Evolutionary conservation across 2,329 filamentous ascomycete species (phyloP).

Genomic region (Aspergillus brunneoviolaceus): DNA sequence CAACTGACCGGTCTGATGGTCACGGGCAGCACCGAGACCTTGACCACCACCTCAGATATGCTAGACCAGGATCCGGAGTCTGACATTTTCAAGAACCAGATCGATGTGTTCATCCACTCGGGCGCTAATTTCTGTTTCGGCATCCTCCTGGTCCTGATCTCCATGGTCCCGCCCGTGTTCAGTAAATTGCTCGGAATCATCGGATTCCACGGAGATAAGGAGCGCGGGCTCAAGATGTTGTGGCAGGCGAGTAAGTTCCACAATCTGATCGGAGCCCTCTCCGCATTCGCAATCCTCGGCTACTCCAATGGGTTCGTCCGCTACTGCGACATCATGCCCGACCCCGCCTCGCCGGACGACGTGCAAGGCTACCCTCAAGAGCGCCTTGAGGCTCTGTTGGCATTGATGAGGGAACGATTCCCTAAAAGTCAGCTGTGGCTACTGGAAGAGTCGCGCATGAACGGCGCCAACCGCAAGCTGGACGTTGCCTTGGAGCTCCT

Average conservation of each 20-base stretch:
- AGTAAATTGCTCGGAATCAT: constrained; percentile 82
- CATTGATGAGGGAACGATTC: constrained; percentile 73
- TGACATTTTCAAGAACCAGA: constrained; percentile 67
- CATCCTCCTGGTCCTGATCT: constrained; percentile 80
- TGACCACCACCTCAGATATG: constrained; percentile 25
- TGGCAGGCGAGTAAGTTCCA: constrained; percentile 85
- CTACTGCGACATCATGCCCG: constrained; percentile 81
- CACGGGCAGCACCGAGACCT: constrained; percentile 17
- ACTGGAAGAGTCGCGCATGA: constrained; percentile 80
- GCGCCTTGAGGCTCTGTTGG: constrained; percentile 66
- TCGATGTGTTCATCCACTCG: constrained; percentile 86
- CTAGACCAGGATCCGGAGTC: constrained; percentile 57
- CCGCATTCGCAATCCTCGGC: constrained; percentile 74
- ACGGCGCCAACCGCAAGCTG: constrained; percentile 66
- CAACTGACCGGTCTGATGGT: constrained; percentile 27
- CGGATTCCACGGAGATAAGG: constrained; percentile 85
- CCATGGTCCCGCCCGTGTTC: constrained; percentile 88
- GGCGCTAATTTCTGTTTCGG: constrained; percentile 89
- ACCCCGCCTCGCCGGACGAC: constrained; percentile 41
- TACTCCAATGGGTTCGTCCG: constrained; percentile 88
- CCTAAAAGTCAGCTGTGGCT: constrained; percentile 83
- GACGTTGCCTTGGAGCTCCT: constrained; percentile 67
- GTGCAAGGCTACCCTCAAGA: constrained; percentile 70
- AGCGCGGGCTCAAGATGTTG: constrained; percentile 77
- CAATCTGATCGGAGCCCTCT: constrained; percentile 90